Percentiles rank a stretch among this genome's conserved stretches.
Evolutionary conservation across 305 asterid genomes (phyloP).

Genomic region (Ilex paraguariensis): DNA sequence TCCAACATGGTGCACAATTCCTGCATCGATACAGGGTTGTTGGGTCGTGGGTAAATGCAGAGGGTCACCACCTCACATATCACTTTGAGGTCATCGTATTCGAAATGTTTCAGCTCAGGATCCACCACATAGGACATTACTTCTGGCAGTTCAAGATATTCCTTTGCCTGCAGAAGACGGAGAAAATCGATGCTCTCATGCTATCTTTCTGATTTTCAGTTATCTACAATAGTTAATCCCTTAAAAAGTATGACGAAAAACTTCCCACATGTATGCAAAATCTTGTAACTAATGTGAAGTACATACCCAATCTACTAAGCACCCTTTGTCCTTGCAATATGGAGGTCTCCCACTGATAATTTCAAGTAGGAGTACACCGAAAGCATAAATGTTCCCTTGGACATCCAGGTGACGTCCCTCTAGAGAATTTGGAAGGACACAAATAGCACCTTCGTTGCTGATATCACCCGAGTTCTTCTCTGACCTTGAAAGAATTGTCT

Average conservation of each 20-base stretch:
- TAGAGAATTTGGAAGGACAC: slow-evolving; percentile 69
- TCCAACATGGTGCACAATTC: slow-evolving; percentile 65
- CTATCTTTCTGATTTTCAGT: slow-evolving; percentile 8
- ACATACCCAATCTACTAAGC: slow-evolving; percentile 86
- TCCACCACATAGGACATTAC: slow-evolving; percentile 55
- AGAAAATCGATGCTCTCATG: too few species aligned
- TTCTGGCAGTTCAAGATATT: slow-evolving; percentile 55
- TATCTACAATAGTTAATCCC: too few species aligned
- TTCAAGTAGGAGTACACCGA: slow-evolving; percentile 83
- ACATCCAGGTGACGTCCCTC: slow-evolving; percentile 63
- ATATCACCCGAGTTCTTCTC: slow-evolving; percentile 70
- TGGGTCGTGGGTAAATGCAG: slow-evolving; percentile 49
- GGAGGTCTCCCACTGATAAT: slow-evolving; percentile 93
- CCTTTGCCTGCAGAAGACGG: slow-evolving; percentile 35
- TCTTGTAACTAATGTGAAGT: too few species aligned
- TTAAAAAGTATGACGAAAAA: too few species aligned
- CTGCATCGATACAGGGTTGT: slow-evolving; percentile 49
- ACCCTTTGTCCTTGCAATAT: slow-evolving; percentile 74
- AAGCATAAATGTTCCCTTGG: slow-evolving; percentile 76
- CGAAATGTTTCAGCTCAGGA: slow-evolving; percentile 76
- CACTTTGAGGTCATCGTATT: slow-evolving; percentile 72
- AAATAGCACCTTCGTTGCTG: slow-evolving; percentile 69
- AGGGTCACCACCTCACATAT: slow-evolving; percentile 63
- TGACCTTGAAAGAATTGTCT: slow-evolving; percentile 69
- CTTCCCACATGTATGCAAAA: too few species aligned